phyloP scores from a whole-genome alignment of 2,329 filamentous ascomycete species.

The Hypoxylon rubiginosum region DNA sequence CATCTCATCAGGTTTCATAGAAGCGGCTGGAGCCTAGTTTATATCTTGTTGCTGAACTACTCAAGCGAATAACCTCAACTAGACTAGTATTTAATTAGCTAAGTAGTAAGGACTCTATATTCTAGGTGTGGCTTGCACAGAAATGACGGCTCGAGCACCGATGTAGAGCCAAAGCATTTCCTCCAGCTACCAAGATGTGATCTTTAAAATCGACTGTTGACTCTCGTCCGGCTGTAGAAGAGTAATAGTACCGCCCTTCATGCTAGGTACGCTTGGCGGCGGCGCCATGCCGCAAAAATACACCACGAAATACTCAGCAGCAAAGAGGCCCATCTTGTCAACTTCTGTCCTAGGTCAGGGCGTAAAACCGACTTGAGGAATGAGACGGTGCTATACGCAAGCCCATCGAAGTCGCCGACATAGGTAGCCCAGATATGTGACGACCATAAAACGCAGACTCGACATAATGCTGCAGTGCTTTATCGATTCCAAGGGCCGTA shows the following conservation, averaged over 20 bases:
- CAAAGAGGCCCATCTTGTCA: no score
- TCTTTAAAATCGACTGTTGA: not conserved
- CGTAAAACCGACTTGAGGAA: not conserved
- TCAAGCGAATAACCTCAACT: slow-evolving; percentile 21
- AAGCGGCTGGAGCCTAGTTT: slow-evolving; percentile 14
- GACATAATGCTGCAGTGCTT: slow-evolving; percentile 27
- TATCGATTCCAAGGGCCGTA: slow-evolving; percentile 21
- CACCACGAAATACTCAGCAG: not conserved
- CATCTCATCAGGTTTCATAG: slow-evolving; percentile 1
- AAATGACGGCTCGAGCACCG: not conserved
- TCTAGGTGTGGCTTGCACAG: not conserved
- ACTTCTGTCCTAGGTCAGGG: not conserved
- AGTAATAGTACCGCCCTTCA: no score
- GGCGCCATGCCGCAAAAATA: slow-evolving; percentile 1
- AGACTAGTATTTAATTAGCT: slow-evolving; percentile 11
- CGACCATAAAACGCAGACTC: not conserved
- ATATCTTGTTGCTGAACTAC: slow-evolving; percentile 6
- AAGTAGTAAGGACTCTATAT: not conserved
- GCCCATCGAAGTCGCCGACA: not conserved
- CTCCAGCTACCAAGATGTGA: not conserved
- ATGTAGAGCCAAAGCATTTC: not conserved
- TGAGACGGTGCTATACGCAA: not conserved
- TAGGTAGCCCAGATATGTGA: not conserved
- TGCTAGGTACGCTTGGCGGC: no score
- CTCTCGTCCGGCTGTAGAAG: no score